Percentiles rank a stretch among this genome's conserved stretches.
Conservation (phyloP, 202 grass and related monocot species). For the Bolboschoenoplectus hybrid region DNA sequence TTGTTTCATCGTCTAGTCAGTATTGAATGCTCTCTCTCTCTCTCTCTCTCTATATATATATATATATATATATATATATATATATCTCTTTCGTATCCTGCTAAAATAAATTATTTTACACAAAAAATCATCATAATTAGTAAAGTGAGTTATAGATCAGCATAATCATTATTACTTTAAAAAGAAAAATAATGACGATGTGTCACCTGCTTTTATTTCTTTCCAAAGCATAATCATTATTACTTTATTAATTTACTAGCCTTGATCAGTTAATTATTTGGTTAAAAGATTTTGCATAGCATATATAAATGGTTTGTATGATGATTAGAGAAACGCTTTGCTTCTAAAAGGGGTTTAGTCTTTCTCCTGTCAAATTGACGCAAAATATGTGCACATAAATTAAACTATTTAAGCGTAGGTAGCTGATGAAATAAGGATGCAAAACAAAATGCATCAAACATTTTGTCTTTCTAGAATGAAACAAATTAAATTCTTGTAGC, state of each 20-base stretch:
- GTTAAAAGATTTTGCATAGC: conserved; percentile 5
- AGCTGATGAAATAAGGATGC: not conserved
- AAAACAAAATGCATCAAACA: not conserved
- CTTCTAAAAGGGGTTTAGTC: not conserved
- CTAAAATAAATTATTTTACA: not conserved
- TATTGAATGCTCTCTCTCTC: not conserved
- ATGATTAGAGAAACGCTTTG: not conserved
- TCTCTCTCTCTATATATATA: conserved; percentile 7
- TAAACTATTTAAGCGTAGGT: not conserved
- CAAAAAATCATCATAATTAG: not conserved
- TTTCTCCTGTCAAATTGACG: not conserved
- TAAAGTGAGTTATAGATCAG: not conserved
- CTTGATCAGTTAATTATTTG: not conserved
- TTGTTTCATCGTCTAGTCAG: conserved; percentile 16
- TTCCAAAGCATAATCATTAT: not conserved
- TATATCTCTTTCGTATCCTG: not conserved
- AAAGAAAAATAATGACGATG: no score
- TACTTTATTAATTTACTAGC: not conserved
- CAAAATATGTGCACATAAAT: not conserved
- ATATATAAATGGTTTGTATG: not conserved
- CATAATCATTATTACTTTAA: not conserved
- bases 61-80: conserved; percentile 32
- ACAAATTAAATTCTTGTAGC: not conserved
- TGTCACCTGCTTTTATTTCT: no score
- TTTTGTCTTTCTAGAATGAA: not conserved